Evolutionary conservation across 1,284 basidiomycete species (phyloP).

Genomic region (Heliocybe sulcata): DNA sequence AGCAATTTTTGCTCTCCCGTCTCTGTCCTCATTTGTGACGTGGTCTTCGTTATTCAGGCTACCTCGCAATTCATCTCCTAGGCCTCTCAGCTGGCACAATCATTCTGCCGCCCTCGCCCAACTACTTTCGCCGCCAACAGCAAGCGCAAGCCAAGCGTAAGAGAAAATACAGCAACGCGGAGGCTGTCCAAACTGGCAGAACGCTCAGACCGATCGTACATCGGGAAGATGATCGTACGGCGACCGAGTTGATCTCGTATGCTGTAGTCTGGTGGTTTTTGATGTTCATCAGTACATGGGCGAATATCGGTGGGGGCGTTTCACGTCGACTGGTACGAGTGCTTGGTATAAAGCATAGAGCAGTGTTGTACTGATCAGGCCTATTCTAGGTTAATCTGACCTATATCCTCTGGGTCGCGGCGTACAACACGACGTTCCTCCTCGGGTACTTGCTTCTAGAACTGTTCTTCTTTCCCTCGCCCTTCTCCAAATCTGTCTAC

Average conservation of each 20-base stretch:
- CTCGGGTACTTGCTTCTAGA: constrained; percentile 79
- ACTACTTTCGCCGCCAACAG: constrained; percentile 53
- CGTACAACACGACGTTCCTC: constrained; percentile 86
- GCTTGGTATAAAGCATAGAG: background rate
- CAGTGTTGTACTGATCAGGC: background rate
- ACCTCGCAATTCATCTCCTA: constrained; percentile 84
- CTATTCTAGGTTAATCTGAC: constrained; percentile 69
- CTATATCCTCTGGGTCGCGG: constrained; percentile 87
- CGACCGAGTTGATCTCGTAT: constrained; percentile 73
- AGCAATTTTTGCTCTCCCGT: constrained; percentile 9
- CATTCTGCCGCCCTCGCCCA: constrained; percentile 72
- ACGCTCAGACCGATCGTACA: constrained; percentile 9
- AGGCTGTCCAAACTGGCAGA: constrained; percentile 10
- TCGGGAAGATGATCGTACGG: constrained; percentile 62
- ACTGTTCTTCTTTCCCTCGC: constrained; percentile 53
- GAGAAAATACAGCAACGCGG: constrained; percentile 9
- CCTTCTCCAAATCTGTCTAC: constrained; percentile 24
- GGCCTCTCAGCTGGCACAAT: constrained; percentile 81
- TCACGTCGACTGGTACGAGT: constrained; percentile 76
- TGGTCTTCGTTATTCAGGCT: constrained; percentile 44
- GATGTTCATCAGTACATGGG: constrained; percentile 34
- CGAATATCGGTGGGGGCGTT: constrained; percentile 41
- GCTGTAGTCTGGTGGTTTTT: constrained; percentile 72
- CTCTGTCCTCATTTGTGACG: background rate
- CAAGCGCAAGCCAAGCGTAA: constrained; percentile 8